These are phyloP conservation scores for Kazachstania kunashirensis DNA, from an alignment of 805 yeast genomes.

Conservation along the genomic window DNA sequence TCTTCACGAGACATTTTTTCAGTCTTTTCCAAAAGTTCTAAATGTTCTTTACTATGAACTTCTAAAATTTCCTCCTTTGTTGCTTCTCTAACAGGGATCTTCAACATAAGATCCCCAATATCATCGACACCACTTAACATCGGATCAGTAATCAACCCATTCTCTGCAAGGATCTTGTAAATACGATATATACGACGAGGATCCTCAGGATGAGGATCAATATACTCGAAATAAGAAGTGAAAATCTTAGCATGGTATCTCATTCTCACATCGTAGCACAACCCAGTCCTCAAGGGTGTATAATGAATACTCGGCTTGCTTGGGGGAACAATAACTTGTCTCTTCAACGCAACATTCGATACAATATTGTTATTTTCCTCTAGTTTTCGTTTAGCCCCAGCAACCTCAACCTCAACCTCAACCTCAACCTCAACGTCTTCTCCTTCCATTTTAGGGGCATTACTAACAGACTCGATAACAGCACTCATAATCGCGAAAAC, in stretches of 20 bases:
- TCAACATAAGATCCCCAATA: slow-evolving; percentile 78
- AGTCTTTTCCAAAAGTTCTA: slow-evolving; percentile 65
- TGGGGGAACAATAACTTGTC: slow-evolving; percentile 43
- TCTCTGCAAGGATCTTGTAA: slow-evolving; percentile 87
- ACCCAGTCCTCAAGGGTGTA: slow-evolving; percentile 76
- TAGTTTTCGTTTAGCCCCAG: too few relatives aligned
- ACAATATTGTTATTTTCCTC: too few relatives aligned
- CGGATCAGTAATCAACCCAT: slow-evolving; percentile 78
- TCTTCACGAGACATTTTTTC: slow-evolving; percentile 68
- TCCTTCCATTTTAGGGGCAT: too few relatives aligned
- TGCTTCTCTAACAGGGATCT: slow-evolving; percentile 87
- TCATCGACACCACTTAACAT: slow-evolving; percentile 57
- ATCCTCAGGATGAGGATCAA: slow-evolving; percentile 98
- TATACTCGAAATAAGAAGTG: slow-evolving; percentile 84
- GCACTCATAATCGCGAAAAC: too few relatives aligned
- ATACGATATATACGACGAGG: slow-evolving; percentile 93
- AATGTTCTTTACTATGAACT: slow-evolving; percentile 78
- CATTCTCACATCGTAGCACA: slow-evolving; percentile 95
- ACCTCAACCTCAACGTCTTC: too few relatives aligned
- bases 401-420: too few relatives aligned
- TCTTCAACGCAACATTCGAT: too few relatives aligned
- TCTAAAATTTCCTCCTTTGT: slow-evolving; percentile 71
- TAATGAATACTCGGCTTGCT: slow-evolving; percentile 61
- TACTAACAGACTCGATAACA: too few relatives aligned
- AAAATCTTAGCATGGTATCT: slow-evolving; percentile 92